Percentiles rank a stretch among this genome's conserved stretches.
Evolutionary conservation across 495 filamentous ascomycete genomes (phyloP).

Genomic region (Xylaria longipes): DNA sequence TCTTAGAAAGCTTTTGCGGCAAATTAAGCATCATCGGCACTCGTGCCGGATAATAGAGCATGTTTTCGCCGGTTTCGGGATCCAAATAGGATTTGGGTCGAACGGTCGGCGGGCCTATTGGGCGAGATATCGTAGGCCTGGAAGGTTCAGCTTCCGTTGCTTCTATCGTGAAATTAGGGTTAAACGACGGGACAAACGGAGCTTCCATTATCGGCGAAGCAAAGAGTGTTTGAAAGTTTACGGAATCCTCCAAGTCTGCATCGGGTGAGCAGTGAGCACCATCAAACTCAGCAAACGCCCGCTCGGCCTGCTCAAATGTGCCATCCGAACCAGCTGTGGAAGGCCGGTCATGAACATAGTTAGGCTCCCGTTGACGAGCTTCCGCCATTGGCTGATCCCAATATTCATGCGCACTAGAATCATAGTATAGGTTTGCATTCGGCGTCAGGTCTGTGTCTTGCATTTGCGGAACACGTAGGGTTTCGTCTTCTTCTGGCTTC

Average conservation of each 20-base stretch:
- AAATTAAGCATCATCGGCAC: slow-evolving; percentile 93
- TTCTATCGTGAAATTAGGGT: slow-evolving; percentile 25
- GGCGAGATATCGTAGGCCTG: slow-evolving; percentile 31
- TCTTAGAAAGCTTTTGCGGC: slow-evolving; percentile 83
- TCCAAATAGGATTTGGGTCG: slow-evolving; percentile 67
- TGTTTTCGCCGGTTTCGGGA: slow-evolving; percentile 70
- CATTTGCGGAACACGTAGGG: slow-evolving; percentile 29
- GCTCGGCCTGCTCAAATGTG: slow-evolving; percentile 71
- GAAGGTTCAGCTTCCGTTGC: slow-evolving; percentile 29
- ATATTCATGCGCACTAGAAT: slow-evolving; percentile 32
- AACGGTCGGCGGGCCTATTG: slow-evolving; percentile 40
- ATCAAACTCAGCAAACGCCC: slow-evolving; percentile 90
- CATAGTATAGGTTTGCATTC: slow-evolving; percentile 33
- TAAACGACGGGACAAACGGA: slow-evolving; percentile 31
- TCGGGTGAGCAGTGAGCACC: slow-evolving; percentile 79
- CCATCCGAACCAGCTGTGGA: slow-evolving; percentile 64
- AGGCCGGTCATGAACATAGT: slow-evolving; percentile 37
- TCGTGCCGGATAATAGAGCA: slow-evolving; percentile 95
- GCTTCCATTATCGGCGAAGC: slow-evolving; percentile 30
- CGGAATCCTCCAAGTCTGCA: slow-evolving; percentile 39
- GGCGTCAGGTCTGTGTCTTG: slow-evolving; percentile 35
- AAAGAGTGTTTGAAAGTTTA: slow-evolving; percentile 38
- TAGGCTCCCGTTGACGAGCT: slow-evolving; percentile 34
- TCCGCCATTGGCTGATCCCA: slow-evolving; percentile 37
- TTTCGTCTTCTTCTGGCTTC: slow-evolving; percentile 43